Percentiles rank a stretch among this genome's conserved stretches.
Evolutionary conservation across 768 basidiomycete species (phyloP).

Genomic region (Auriculariales sp.): DNA sequence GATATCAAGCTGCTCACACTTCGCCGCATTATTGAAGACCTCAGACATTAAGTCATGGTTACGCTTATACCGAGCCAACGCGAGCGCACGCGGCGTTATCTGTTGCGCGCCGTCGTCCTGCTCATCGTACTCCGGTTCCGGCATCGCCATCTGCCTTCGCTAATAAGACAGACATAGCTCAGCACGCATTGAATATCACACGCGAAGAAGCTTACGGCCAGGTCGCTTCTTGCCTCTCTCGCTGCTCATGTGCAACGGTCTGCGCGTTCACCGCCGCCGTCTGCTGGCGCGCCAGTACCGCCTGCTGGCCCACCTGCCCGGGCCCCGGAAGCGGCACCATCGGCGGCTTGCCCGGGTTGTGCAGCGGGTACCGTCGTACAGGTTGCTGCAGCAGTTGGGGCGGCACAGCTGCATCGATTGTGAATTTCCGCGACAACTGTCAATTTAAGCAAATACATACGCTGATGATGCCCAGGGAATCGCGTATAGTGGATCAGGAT

Average conservation of each 20-base stretch:
- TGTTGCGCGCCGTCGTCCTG: conserved; percentile 17
- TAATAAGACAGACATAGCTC: too few species aligned
- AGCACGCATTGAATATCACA: too few species aligned
- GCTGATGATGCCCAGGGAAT: too few species aligned
- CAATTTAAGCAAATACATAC: too few species aligned
- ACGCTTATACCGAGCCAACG: conserved; percentile 55
- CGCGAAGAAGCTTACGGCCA: too few species aligned
- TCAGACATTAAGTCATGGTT: conserved; percentile 81
- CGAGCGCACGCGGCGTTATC: conserved; percentile 59
- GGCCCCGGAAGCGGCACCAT: conserved; percentile 45
- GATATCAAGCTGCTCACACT: conserved; percentile 21
- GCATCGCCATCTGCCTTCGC: neutral
- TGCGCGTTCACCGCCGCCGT: neutral
- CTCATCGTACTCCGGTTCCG: neutral
- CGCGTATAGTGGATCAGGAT: conserved; percentile 65
- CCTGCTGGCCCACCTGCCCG: conserved; percentile 10
- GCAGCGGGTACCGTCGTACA: conserved; percentile 57
- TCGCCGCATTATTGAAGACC: conserved; percentile 61
- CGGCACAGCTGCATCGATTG: conserved; percentile 32
- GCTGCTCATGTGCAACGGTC: neutral
- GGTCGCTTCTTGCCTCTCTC: too few species aligned
- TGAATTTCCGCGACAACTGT: too few species aligned
- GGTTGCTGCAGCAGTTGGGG: conserved; percentile 45
- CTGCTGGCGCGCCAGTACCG: neutral
- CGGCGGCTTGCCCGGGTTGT: conserved; percentile 46